Evolutionary conservation across 257 asterid genomes (phyloP), one percentile per base, ranked within the genome.

Genomic region (Primulina tabacum): DNA sequence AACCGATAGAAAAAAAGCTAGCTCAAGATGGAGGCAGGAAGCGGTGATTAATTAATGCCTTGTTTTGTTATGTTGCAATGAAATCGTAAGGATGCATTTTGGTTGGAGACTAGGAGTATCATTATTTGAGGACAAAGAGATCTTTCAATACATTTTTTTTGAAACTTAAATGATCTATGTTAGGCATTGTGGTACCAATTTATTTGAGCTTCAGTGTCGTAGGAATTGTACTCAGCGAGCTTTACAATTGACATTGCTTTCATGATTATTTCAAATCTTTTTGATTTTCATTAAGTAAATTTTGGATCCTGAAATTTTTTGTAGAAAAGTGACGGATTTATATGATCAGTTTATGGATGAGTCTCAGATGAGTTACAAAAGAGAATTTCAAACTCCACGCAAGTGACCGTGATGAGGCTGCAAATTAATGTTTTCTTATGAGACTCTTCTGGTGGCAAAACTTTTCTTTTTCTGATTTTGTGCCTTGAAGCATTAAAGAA

Each of bases 1-100:
- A 83, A 70, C 90, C 89, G 18, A 67, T 77, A 60, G 96, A 89
- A 43, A 87, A 88, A 79, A 90, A 85, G 82, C 79, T 55, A 74
- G 77, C 72, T 72, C 96, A 90, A 81, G 96, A 88, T 68, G 95
- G 88, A 69, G 83, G 64, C 64, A 83, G 73, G 71, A 88, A 86
- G 75, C 95, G 95, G 95, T 88, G 82, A 68, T 68, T 62, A 37
- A 60, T 68, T 50, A 18, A 64, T 43, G 37, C 20, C 50, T 32
- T 17, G 34, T 38, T 21, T 30, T 21, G 26, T 59, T 38, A 26
- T 62, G 47, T 62, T 47, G 16, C 37, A 33, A 71, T 60, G 33
- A 26, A 33, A 67, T 29, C 38, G 57, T 43, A 12, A 57, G 38
- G 70, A 68, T 69, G 58, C 68, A 43, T 62, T 35, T 65, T 17